Base-by-base conservation (phyloP, 805 yeast species). In the Metschnikowia lochheadii region DNA sequence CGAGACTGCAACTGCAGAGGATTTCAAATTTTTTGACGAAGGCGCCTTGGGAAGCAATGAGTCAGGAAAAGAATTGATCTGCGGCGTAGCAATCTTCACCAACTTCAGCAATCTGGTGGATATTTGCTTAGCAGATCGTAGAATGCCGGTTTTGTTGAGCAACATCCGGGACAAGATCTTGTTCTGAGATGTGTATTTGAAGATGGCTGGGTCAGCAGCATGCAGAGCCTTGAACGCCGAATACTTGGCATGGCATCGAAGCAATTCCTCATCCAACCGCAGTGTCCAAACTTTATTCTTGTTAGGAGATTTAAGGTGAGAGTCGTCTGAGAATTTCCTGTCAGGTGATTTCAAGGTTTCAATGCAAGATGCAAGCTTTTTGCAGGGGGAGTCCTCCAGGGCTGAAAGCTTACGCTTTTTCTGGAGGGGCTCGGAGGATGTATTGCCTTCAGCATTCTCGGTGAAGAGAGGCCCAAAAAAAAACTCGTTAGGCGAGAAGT, bases 101-200 rank as follows among this genome's bases (percentile, higher is more conserved):
- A 58, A 49, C 17, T 54, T 50, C 42, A 46, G 46, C 34, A 58
- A 29, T 23, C 61, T 40, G 14, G 57, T 44, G 5, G 57, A 50
- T 17, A 73, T 68, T 50, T 73, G 77, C 50, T 70, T 70, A 5
- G 75, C 64, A 1, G 73, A 64, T 49, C 76, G 62, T 35, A 61
- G 56, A 1, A 68, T 57, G 10, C 73, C 72, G 6, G 75, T 65
- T 53, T 65, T 69, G 51, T 66, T 66, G 26, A 60, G 61, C 32
- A 73, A 51, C 76, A 73, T 71, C 44, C 75, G 60, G 3, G 76
- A 69, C 40, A 73, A 58, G 13, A 71, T 66, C 50, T 71, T 73
- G 54, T 72, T 72, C 52, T 71, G 76, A n/a, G 51, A 32, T 1
- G 75, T 63, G 41, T 64, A 64, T 43, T 64, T 67, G 51, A 69